Base-by-base conservation (phyloP, 495 filamentous ascomycete genomes). In the Xylaria grammica region DNA sequence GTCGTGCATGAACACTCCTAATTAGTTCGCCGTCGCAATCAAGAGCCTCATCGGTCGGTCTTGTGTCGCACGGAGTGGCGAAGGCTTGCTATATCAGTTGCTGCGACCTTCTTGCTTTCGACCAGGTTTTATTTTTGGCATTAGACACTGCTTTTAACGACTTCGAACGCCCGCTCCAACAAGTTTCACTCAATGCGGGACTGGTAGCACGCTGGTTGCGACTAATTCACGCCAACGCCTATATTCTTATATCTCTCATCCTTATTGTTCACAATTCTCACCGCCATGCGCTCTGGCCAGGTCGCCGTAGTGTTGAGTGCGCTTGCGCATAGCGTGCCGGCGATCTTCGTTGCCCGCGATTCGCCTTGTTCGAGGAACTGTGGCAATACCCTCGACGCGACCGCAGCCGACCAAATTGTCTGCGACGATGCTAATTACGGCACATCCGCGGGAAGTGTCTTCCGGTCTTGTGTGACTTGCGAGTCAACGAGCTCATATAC, bases 331-430 rank as follows among this genome's bases (percentile, higher is more conserved):
- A 40, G 45, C 6, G 17, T 32, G 19, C 46, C 27, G 19, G 58
- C 45, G 19, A 20, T 61, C 26, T 40, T 51, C 6, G 45, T 61
- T 19, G 46, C 58, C 13, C 32, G 7, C 40, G 19, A 61, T 42
- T 19, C 81, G 34, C 78, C 78, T 38, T 84, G 81, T 63, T 61
- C 66, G 27, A 65, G 64, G 19, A 67, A 71, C n/a, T 84, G 81
- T 69, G 79, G 80, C 67, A 84, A 81, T 58, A 69, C 74, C 20
- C 75, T 75, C 27, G 45, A 55, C 20, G 65, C 69, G 4, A 82
- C 79, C 3, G 67, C 75, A n/a, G n/a, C 15, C 6, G 75, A 71
- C 58, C 78, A 80, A 56, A 75, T 81, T 32, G 70, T 71, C 20
- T 83, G 81, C 70, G 60, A 70, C 13, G 74, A 73, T 26, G 40